Percentiles rank a stretch among this genome's conserved stretches.
These are phyloP conservation scores for Blastocrithidia nonstop DNA, from an alignment of 208 protist genomes.

Conservation along the genomic window DNA sequence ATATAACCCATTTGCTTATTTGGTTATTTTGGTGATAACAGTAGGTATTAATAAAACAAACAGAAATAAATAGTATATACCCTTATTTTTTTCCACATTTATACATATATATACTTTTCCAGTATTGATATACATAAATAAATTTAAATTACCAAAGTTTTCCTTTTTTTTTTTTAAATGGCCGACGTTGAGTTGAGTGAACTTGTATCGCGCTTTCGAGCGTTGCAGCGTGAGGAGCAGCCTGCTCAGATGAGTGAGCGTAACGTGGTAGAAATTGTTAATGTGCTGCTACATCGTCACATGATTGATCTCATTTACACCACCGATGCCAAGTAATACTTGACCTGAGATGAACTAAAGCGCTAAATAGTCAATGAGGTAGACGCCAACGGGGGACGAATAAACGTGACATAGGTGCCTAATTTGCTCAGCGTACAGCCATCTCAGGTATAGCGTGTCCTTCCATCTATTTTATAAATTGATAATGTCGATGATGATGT, in stretches of 20 bases:
- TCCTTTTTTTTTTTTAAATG: too few species aligned
- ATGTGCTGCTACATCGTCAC: slow-evolving; percentile 41
- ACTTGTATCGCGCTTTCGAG: slow-evolving; percentile 51
- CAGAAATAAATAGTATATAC: too few species aligned
- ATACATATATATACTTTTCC: too few species aligned
- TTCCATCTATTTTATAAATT: slow-evolving; percentile 47
- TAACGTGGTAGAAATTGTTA: slow-evolving; percentile 72
- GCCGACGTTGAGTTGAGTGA: slow-evolving; percentile 35
- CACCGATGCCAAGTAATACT: slow-evolving; percentile 66
- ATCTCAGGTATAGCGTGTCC: slow-evolving; percentile 44
- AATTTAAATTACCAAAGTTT: too few species aligned
- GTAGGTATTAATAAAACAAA: too few species aligned
- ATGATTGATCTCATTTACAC: slow-evolving; percentile 65
- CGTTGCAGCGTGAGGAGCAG: slow-evolving; percentile 41
- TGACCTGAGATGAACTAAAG: slow-evolving; percentile 65
- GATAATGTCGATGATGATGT: too few species aligned
- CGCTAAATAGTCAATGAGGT: slow-evolving; percentile 69
- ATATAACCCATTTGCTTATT: too few species aligned
- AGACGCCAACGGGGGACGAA: slow-evolving; percentile 37
- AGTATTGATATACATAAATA: too few species aligned
- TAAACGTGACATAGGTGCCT: slow-evolving; percentile 62
- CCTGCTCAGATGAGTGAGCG: slow-evolving; percentile 58
- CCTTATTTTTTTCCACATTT: too few species aligned
- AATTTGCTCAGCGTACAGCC: slow-evolving; percentile 50
- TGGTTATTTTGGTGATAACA: too few species aligned